Percentiles rank a stretch among this genome's conserved stretches.
phyloP scores from a whole-genome alignment of 2,329 filamentous ascomycete species.

The Trichoderma harzianum region DNA sequence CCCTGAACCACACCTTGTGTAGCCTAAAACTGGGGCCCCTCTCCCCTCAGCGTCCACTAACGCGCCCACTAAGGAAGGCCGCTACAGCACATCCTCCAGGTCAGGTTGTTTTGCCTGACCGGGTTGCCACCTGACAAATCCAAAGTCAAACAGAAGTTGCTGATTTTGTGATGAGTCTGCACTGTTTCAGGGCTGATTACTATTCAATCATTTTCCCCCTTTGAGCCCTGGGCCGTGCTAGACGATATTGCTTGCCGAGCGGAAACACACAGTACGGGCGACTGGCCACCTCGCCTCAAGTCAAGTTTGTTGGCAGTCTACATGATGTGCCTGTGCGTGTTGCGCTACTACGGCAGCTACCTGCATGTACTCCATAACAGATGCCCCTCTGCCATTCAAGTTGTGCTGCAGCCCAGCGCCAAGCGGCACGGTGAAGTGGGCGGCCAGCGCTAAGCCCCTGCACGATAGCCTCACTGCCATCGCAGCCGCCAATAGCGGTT shows the following conservation, averaged over 20 bases:
- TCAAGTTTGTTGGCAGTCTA: not conserved
- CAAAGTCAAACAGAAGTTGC: not conserved
- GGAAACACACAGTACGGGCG: not conserved
- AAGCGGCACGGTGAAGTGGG: not conserved
- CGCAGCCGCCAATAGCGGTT: constrained; percentile 7
- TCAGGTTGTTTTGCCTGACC: not conserved
- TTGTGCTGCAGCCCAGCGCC: not conserved
- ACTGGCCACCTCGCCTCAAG: constrained; percentile 2
- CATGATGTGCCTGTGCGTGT: not conserved
- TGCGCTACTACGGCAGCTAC: not conserved
- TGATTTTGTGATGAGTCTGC: not conserved
- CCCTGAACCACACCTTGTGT: constrained; percentile 12
- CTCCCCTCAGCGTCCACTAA: constrained; percentile 12
- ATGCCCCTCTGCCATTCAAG: not conserved
- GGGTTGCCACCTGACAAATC: constrained; percentile 14
- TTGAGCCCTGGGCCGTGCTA: not conserved
- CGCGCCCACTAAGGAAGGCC: not conserved
- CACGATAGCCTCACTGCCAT: not conserved
- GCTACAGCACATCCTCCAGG: not conserved
- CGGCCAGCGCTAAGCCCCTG: constrained; percentile 3
- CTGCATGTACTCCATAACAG: constrained; percentile 13
- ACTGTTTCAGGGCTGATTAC: not conserved
- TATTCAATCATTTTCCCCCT: not conserved
- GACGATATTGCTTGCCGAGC: not conserved
- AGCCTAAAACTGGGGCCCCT: constrained; percentile 14